Evolutionary conservation across 2,329 filamentous ascomycete genomes (phyloP).

Genomic region (Pseudopithomyces maydicus): DNA sequence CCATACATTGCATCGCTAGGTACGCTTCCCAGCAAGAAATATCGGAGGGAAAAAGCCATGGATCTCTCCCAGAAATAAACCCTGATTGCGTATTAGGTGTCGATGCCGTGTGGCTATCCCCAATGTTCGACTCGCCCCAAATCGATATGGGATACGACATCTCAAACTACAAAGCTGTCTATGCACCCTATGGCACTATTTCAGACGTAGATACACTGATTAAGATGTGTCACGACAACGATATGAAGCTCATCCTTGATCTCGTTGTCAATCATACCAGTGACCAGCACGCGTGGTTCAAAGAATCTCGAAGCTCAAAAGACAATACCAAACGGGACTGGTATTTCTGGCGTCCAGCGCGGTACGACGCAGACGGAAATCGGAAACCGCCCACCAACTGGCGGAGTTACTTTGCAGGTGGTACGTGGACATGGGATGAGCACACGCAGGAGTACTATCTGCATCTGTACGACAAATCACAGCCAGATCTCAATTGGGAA

Average conservation of each 20-base stretch:
- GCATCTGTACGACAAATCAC: slow-evolving; percentile 52
- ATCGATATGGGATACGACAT: slow-evolving; percentile 75
- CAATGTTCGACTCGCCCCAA: slow-evolving; percentile 68
- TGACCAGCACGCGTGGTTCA: slow-evolving; percentile 73
- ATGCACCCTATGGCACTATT: slow-evolving; percentile 69
- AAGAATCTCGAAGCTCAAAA: slow-evolving; percentile 65
- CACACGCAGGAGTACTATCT: slow-evolving; percentile 54
- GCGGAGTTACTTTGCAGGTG: slow-evolving; percentile 47
- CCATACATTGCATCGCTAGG: slow-evolving; percentile 57
- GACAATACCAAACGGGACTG: slow-evolving; percentile 70
- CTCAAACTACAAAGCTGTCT: slow-evolving; percentile 69
- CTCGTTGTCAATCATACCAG: slow-evolving; percentile 80
- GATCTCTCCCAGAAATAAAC: background rate
- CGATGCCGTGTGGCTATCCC: slow-evolving; percentile 70
- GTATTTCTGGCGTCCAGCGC: slow-evolving; percentile 70
- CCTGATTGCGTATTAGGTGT: slow-evolving; percentile 49
- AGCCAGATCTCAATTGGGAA: slow-evolving; percentile 57
- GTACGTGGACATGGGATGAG: slow-evolving; percentile 52
- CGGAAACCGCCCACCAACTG: slow-evolving; percentile 64
- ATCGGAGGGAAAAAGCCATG: no score
- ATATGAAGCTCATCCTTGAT: slow-evolving; percentile 75
- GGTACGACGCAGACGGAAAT: slow-evolving; percentile 59
- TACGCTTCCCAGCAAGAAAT: background rate
- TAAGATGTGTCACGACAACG: slow-evolving; percentile 62
- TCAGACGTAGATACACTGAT: slow-evolving; percentile 69